phyloP scores from a whole-genome alignment of 2,329 filamentous ascomycete species.

The Xylaria digitata region DNA sequence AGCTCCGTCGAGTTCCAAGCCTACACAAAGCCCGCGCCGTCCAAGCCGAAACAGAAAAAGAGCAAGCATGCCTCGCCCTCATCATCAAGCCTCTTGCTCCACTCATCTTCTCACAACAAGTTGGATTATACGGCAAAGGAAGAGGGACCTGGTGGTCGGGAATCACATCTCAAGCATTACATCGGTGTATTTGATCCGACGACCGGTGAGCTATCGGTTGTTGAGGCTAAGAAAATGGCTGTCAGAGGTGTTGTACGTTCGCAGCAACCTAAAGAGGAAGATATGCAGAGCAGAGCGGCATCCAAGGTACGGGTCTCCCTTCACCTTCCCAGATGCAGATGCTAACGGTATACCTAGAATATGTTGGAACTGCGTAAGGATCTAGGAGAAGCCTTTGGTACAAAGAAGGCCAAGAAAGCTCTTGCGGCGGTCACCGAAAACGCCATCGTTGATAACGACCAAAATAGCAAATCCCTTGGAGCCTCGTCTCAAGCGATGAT shows the following conservation, averaged over 20 bases:
- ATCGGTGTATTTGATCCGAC: slow-evolving; percentile 72
- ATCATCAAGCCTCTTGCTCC: slow-evolving; percentile 64
- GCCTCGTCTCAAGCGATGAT: slow-evolving; percentile 70
- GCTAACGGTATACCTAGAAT: slow-evolving; percentile 56
- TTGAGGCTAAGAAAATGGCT: slow-evolving; percentile 73
- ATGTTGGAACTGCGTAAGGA: slow-evolving; percentile 72
- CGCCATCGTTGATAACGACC: slow-evolving; percentile 65
- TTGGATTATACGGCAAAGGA: slow-evolving; percentile 71
- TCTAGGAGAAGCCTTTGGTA: slow-evolving; percentile 83
- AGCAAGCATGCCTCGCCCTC: slow-evolving; percentile 54
- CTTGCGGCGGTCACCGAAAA: slow-evolving; percentile 71
- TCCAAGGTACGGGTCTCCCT: slow-evolving; percentile 51
- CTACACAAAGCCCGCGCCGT: slow-evolving; percentile 57
- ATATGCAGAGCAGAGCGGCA: slow-evolving; percentile 53
- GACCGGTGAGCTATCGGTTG: slow-evolving; percentile 68
- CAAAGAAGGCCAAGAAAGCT: slow-evolving; percentile 85
- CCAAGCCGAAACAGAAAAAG: slow-evolving; percentile 50
- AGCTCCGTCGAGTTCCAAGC: slow-evolving; percentile 58
- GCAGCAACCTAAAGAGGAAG: slow-evolving; percentile 63
- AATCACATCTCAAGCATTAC: slow-evolving; percentile 69
- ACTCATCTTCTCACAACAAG: slow-evolving; percentile 66
- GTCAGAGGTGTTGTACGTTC: slow-evolving; percentile 68
- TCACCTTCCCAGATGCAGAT: not conserved
- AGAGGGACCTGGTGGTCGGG: slow-evolving; percentile 55
- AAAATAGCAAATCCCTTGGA: slow-evolving; percentile 62